These are phyloP conservation scores for Didymella exigua DNA, from an alignment of 2,329 filamentous ascomycete genomes.

Conservation along the genomic window DNA sequence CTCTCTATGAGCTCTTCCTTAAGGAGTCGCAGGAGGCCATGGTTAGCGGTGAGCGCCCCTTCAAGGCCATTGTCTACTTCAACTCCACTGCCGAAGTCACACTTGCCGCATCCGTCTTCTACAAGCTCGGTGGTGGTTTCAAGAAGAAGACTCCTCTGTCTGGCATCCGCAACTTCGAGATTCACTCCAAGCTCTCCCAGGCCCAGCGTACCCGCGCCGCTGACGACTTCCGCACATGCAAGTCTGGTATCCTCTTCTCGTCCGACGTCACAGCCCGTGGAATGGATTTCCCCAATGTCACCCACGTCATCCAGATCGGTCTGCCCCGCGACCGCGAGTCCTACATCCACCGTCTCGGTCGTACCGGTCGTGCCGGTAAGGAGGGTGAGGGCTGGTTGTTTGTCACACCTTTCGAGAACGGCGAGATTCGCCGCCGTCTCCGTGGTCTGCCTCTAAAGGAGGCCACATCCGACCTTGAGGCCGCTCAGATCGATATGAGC, in stretches of 20 bases:
- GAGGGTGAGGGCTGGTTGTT: constrained; percentile 74
- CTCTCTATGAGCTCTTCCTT: constrained; percentile 75
- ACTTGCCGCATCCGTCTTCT: constrained; percentile 66
- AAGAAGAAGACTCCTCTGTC: constrained; percentile 39
- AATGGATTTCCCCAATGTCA: constrained; percentile 61
- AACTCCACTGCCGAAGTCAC: constrained; percentile 77
- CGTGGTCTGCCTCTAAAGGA: constrained; percentile 63
- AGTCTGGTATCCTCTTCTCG: constrained; percentile 60
- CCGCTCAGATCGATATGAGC: constrained; percentile 56
- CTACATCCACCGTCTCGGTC: constrained; percentile 59
- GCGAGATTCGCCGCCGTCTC: constrained; percentile 58
- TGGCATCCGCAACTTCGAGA: constrained; percentile 59
- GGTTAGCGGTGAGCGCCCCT: constrained; percentile 61
- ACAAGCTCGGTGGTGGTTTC: constrained; percentile 52
- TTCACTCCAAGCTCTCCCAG: constrained; percentile 82
- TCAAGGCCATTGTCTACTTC: constrained; percentile 97
- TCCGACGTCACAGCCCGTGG: constrained; percentile 58
- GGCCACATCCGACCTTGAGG: constrained; percentile 58
- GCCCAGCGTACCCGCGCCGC: constrained; percentile 70
- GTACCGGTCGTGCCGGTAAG: constrained; percentile 70
- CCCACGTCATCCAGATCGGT: constrained; percentile 59
- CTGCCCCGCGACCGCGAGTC: constrained; percentile 53
- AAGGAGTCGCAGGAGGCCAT: constrained; percentile 59
- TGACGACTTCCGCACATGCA: constrained; percentile 70
- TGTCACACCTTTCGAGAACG: constrained; percentile 61